Evolutionary conservation across 2,329 filamentous ascomycete genomes (phyloP), one percentile per base, ranked within the genome.

Genomic region (Arthroderma sp.): DNA sequence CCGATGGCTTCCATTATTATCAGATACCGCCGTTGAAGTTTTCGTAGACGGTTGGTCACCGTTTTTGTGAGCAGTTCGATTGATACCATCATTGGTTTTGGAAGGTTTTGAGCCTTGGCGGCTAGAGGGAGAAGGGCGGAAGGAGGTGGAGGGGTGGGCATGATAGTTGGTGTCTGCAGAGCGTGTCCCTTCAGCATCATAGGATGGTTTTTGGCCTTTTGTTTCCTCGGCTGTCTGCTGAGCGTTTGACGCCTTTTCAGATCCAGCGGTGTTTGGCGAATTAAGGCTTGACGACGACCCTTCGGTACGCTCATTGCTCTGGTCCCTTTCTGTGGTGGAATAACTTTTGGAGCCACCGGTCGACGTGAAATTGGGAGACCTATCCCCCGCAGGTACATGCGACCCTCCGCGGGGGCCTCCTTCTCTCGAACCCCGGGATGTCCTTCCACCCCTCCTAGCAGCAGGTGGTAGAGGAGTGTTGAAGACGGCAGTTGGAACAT

Each of bases 401-500:
- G 15, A 22, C 36, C 60, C 61, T 46, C 65, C 66, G 46, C 73
- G 72, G 48, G 68, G 63, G 36, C 69, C 60, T 47, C 56, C 55
- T 47, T 73, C 71, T 51, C 74, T 65, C 47, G 75, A 72, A 9
- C 40, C 40, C 58, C 78, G 73, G 45, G 71, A 65, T 43, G 71
- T 65, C 55, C 74, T 68, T 49, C 76, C 73, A 43, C 74, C 73
- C 54, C 73, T 68, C 46, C 73, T 68, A 42, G 69, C 66, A 50
- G 66, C 60, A 38, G 65, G 54, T 8, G 68, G 68, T 32, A 94
- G 63, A 29, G 83, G 86, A 0, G 91, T 95, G 60, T 86, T 83
- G 64, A 94, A 96, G 47, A 81, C 80, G 40, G 91, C 86, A 9
- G 78, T 82, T 6, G 87, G 89, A 8, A 85, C 86, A 57, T 88